These are phyloP conservation scores for Saturnispora galanensis DNA, from an alignment of 805 yeast genomes.

Conservation along the genomic window DNA sequence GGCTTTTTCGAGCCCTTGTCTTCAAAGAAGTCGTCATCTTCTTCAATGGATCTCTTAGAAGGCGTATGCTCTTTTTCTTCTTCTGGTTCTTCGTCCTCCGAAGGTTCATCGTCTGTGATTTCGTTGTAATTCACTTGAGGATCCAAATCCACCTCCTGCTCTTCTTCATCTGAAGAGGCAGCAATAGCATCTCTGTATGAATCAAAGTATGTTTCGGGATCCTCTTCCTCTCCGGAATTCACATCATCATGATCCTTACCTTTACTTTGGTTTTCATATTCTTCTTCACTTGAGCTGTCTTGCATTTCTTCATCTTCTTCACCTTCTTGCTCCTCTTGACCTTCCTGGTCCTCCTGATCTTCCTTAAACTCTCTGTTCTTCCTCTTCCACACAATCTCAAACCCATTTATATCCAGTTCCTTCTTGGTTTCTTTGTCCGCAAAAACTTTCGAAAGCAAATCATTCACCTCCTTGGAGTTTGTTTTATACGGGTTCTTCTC, in stretches of 20 bases:
- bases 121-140: slow-evolving; percentile 41
- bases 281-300: too few species aligned
- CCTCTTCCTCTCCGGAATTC: slow-evolving; percentile 14
- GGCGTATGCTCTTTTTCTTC: slow-evolving; percentile 28
- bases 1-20: slow-evolving; percentile 19
- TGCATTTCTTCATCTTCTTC: slow-evolving; percentile 16
- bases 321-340: slow-evolving; percentile 10
- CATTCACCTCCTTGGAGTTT: slow-evolving; percentile 34
- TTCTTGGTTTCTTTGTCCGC: slow-evolving; percentile 33
- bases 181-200: slow-evolving; percentile 28
- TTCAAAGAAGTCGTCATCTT: slow-evolving; percentile 34
- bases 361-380: slow-evolving; percentile 12
- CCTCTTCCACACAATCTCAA: slow-evolving; percentile 7
- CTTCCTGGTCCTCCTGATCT: slow-evolving; percentile 12
- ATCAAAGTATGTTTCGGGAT: slow-evolving; percentile 16
- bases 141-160: slow-evolving; percentile 27
- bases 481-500: slow-evolving; percentile 29
- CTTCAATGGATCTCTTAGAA: slow-evolving; percentile 11
- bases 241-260: slow-evolving; percentile 11
- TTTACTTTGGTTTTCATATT: too few species aligned
- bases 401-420: slow-evolving; percentile 6
- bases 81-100: slow-evolving; percentile 1
- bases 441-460: slow-evolving; percentile 38
- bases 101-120: slow-evolving; percentile 56
- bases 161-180: slow-evolving; percentile 37